A percentile compares a stretch with the other conserved stretches of the same genome.
Evolutionary conservation across 345 rosid species (phyloP).

Genomic region (Syzygium grande): DNA sequence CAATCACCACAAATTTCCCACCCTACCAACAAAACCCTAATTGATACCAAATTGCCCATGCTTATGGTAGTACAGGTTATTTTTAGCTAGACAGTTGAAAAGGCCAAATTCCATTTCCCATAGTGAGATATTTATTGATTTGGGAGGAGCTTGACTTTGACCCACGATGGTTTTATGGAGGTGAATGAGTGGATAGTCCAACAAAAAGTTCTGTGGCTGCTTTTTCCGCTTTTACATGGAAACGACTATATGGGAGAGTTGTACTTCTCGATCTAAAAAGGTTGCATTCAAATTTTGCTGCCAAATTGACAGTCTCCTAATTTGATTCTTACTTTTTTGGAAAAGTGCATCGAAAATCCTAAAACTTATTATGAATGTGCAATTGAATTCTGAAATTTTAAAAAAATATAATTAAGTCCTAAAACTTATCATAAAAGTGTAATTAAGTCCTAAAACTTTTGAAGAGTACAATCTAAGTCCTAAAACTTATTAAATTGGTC

Average conservation of each 20-base stretch:
- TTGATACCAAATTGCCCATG: neutral
- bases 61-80: neutral
- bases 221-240: neutral
- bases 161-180: neutral
- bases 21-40: neutral
- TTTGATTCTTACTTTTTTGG: neutral
- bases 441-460: too few species aligned
- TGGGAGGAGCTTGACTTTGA: neutral
- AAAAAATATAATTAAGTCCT: too few species aligned
- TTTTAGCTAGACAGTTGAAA: neutral
- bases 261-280: neutral
- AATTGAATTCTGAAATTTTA: too few species aligned
- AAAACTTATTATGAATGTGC: too few species aligned
- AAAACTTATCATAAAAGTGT: too few species aligned
- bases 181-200: neutral
- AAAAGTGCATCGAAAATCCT: too few species aligned
- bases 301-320: neutral
- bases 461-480: accelerated
- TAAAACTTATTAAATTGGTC: too few species aligned
- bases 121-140: neutral
- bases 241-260: neutral
- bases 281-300: neutral
- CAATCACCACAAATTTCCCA: neutral
- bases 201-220: neutral
- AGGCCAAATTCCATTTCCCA: neutral